These are phyloP conservation scores for Glycine latifolia DNA, from an alignment of 306 rosid species.

Conservation along the genomic window DNA sequence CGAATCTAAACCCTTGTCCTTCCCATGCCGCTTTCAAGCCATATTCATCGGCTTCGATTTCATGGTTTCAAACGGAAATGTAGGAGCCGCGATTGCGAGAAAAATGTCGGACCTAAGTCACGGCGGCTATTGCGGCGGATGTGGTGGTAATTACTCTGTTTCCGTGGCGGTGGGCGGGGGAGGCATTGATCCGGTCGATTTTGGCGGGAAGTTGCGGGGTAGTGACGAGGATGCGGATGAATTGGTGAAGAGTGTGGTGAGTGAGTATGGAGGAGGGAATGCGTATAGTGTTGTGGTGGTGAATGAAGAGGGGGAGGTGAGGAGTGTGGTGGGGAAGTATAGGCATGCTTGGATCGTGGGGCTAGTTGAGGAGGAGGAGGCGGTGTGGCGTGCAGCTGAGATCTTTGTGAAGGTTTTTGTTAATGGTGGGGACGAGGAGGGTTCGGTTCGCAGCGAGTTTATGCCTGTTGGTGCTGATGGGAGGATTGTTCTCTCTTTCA, in stretches of 20 bases:
- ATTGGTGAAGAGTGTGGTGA: conserved; percentile 53
- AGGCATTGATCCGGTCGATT: conserved; percentile 47
- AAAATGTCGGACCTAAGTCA: conserved; percentile 57
- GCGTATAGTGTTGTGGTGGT: conserved; percentile 75
- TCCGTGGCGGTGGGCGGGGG: conserved; percentile 51
- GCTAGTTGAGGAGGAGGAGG: conserved; percentile 64
- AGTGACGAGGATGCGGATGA: conserved; percentile 71
- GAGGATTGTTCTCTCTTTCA: conserved; percentile 84
- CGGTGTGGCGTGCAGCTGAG: conserved; percentile 68
- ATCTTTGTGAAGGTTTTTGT: conserved; percentile 80
- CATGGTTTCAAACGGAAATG: conserved; percentile 36
- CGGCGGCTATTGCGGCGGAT: conserved; percentile 62
- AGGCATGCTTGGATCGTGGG: conserved; percentile 86
- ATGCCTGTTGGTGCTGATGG: conserved; percentile 99
- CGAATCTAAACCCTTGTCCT: conserved; percentile 62
- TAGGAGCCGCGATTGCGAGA: conserved; percentile 51
- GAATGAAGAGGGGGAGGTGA: conserved; percentile 63
- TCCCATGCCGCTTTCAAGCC: conserved; percentile 82
- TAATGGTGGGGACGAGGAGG: conserved; percentile 87
- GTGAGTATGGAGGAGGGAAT: conserved; percentile 55
- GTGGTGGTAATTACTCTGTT: conserved; percentile 51
- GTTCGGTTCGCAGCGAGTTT: conserved; percentile 79
- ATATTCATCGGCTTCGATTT: conserved; percentile 73
- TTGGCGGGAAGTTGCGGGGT: conserved; percentile 50
- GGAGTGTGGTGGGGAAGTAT: conserved; percentile 80